Evolutionary conservation across 768 basidiomycete genomes (phyloP), one percentile per base, ranked within the genome.

Genomic region (Russula foetens): DNA sequence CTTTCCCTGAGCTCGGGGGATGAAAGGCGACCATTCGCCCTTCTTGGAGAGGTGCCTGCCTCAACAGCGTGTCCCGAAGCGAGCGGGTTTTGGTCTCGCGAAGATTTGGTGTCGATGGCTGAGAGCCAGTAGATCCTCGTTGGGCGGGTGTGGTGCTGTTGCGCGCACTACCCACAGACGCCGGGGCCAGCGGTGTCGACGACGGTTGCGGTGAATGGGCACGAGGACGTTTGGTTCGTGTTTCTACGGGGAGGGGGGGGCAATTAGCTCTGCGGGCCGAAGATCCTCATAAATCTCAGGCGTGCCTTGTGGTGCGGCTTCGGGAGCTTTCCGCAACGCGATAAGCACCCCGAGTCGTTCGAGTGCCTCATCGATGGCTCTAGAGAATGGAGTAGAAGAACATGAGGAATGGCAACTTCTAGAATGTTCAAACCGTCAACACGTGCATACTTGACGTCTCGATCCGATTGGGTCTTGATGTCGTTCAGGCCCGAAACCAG

Each of bases 11-110:
- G 41, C 69, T 71, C 31, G 69, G 66, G 5, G 84, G 85, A 71
- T 86, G 87, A 67, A 91, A 92, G 1, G 88, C 91, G 12, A 93
- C 90, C 67, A 86, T 90, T 57, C 91, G 79, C 21, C 86, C 85
- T 68, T 82, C 79, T 66, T 84, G 84, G 19, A 92, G 75, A 11
- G 87, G 86, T 2, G 86, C 73, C 60, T 88, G 88, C 58, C 76
- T 81, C 19, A 76, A 71, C 5, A 85, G 68, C 6, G 58, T 80
- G 62, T 90, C 85, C 63, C 84, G 79, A 45, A 56, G 54, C 2
- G 79, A 79, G 46, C 87, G 79, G 9, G 81, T 75, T 69, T 85
- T 90, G 9, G 84, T 77, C 55, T 89, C 88, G 43, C 87, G 81
- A 5, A 83, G 78, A 67, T 81, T 82, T 0, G 82, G 75, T 47